Conservation (phyloP, 1,284 basidiomycete genomes). For the Naganishia liquefaciens region DNA sequence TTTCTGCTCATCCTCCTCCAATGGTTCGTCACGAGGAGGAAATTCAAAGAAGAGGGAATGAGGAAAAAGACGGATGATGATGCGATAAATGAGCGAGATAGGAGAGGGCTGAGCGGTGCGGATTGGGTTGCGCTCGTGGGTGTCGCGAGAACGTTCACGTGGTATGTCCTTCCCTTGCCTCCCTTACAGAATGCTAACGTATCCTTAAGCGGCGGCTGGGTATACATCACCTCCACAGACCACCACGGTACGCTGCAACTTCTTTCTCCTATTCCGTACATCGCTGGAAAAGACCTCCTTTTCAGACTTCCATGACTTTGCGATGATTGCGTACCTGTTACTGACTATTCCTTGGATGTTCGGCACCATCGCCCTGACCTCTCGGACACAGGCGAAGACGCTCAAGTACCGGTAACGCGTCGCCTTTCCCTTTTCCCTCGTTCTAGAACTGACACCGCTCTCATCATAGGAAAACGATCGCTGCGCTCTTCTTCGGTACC, state of each 20-base stretch:
- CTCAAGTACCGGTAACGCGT: constrained; percentile 4
- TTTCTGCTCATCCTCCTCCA: constrained; percentile 74
- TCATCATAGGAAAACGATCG: constrained; percentile 50
- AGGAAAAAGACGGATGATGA: constrained; percentile 30
- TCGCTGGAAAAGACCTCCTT: background rate
- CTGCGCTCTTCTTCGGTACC: constrained; percentile 63
- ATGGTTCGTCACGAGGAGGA: constrained; percentile 63
- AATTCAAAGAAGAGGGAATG: constrained; percentile 1
- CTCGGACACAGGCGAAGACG: constrained; percentile 38
- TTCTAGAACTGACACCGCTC: background rate
- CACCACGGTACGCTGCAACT: constrained; percentile 44
- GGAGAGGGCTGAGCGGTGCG: constrained; percentile 51
- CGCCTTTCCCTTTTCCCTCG: background rate
- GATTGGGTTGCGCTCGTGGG: constrained; percentile 66
- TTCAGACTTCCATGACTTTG: constrained; percentile 74
- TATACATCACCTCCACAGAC: constrained; percentile 71
- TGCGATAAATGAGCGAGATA: background rate
- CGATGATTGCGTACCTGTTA: constrained; percentile 82
- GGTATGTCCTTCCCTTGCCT: constrained; percentile 50
- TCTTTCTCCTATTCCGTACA: background rate
- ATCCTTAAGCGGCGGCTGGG: constrained; percentile 72
- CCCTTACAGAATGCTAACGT: constrained; percentile 30
- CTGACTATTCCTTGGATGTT: constrained; percentile 86
- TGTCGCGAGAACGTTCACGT: constrained; percentile 73
- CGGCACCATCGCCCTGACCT: constrained; percentile 65